Base-by-base conservation (phyloP, 2,329 filamentous ascomycete genomes). In the Davidsoniella australis region DNA sequence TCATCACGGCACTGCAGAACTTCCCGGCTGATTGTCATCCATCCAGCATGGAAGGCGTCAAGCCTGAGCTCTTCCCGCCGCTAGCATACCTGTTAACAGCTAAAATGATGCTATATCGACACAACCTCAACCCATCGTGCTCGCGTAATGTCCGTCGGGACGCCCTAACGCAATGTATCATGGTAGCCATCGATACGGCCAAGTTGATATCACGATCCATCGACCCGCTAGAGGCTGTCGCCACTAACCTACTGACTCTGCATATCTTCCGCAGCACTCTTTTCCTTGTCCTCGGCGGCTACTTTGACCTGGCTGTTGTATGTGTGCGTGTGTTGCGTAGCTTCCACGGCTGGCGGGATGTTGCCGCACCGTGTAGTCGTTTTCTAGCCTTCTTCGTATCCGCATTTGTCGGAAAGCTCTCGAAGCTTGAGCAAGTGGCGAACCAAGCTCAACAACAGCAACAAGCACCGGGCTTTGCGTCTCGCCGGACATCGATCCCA, bases 261-360 rank as follows among this genome's bases (percentile, higher is more conserved):
- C 91, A 96, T 61, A 71, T 94, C 41, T 95, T 93, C 76, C 82
- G 89, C 18, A 93, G 83, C 58, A 73, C 83, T 1, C 71, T 96
- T 1, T 78, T 95, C 50, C 69, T 95, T 4, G 74, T 89, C 18
- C 76, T 93, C 47, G 75, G 76, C 1, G 80, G 80, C 40, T 80
- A 85, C 47, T 83, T 81, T 59, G 75, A 81, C 4, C 72, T 79
- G 2, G 88, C 89, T 0, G 64, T 80, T 9, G 75, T 76, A 2
- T 86, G 88, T 56, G 71, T 89, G 9, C 76, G 83, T 49, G 78
- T 82, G 1, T 75, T 82, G 9, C 73, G 78, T 1, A 74, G 76
- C 1, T 80, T 95, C 50, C 80, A 81, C 24, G 71, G 78, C n/a
- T 67, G 75, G 14, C 74, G 85, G 44, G 78, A 81, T 41, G 73